Base-by-base conservation (phyloP, 495 filamentous ascomycete genomes). In the Lineolata rhizophorae region DNA sequence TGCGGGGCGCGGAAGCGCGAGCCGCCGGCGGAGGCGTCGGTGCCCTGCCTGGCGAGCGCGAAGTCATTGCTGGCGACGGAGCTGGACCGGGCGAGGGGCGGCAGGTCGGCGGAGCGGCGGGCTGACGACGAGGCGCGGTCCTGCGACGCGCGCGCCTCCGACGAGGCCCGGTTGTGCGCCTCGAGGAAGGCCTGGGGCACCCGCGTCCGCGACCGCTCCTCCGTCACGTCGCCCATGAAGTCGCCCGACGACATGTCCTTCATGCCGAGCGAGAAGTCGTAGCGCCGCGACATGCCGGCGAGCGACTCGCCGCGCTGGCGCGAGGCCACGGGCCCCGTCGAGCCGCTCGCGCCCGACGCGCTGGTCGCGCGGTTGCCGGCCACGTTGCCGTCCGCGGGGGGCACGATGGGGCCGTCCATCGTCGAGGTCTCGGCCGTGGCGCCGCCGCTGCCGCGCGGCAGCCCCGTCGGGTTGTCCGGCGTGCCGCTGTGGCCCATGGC, bases 191-290 rank as follows among this genome's bases (percentile, higher is more conserved):
- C n/a, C n/a, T n/a, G n/a, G n/a, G n/a, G n/a, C n/a, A n/a, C n/a
- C n/a, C n/a, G n/a, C n/a, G n/a, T n/a, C n/a, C n/a, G n/a, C n/a
- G n/a, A n/a, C n/a, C n/a, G n/a, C n/a, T n/a, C n/a, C n/a, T n/a
- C n/a, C n/a, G n/a, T n/a, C 3, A 82, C 62, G 41, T 84, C 76
- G 31, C 67, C 72, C 45, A 67, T 65, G 20, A 72, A 45, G 38
- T 76, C 74, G 21, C 55, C 61, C 6, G 65, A 58, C 9, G 58
- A 57, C 15, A 75, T 53, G 35, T 64, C 59, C 21, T 56, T 58
- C 55, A 78, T 74, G 17, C 76, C 76, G 4, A 80, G 57, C 3
- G 73, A 76, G 52, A 82, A 82, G 43, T 82, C 77, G 18, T 79
- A 70, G 18, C 74, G 70, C 25, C 69, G 70, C 30, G 57, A 58